phyloP scores from a whole-genome alignment of 768 basidiomycete species.

The Suillus sp. region DNA sequence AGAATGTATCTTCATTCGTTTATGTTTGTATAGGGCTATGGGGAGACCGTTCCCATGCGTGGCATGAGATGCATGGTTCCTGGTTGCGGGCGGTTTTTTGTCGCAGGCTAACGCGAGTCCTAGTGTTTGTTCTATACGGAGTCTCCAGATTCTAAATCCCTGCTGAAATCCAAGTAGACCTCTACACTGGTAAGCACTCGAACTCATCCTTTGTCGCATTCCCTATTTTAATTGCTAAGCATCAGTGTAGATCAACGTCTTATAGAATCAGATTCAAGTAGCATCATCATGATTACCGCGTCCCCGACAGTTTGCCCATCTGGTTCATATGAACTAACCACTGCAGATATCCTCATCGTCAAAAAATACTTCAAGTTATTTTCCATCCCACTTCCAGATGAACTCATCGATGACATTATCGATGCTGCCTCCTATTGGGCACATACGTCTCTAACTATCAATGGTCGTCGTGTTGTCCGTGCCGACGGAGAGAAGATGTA shows the following conservation, averaged over 20 bases:
- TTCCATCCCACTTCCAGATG: neutral
- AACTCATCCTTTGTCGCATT: neutral
- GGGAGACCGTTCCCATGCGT: neutral
- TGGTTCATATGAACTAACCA: conserved; percentile 5
- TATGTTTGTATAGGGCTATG: neutral
- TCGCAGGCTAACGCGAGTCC: neutral
- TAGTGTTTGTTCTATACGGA: neutral
- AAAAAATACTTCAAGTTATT: conserved; percentile 6
- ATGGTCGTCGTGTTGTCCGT: neutral
- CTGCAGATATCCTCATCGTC: conserved; percentile 11
- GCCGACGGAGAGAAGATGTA: neutral
- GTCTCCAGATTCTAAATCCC: neutral
- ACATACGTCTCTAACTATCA: conserved; percentile 2
- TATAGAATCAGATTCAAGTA: neutral
- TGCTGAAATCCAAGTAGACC: neutral
- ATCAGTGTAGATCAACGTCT: neutral
- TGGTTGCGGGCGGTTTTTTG: neutral
- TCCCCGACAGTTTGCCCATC: neutral
- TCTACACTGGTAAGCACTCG: neutral
- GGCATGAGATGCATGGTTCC: neutral
- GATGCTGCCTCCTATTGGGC: conserved; percentile 36
- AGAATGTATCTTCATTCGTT: neutral
- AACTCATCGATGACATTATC: conserved; percentile 9
- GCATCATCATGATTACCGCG: neutral
- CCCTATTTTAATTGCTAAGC: neutral